Evolutionary conservation across 345 rosid species (phyloP).

Genomic region (Populus nigra): DNA sequence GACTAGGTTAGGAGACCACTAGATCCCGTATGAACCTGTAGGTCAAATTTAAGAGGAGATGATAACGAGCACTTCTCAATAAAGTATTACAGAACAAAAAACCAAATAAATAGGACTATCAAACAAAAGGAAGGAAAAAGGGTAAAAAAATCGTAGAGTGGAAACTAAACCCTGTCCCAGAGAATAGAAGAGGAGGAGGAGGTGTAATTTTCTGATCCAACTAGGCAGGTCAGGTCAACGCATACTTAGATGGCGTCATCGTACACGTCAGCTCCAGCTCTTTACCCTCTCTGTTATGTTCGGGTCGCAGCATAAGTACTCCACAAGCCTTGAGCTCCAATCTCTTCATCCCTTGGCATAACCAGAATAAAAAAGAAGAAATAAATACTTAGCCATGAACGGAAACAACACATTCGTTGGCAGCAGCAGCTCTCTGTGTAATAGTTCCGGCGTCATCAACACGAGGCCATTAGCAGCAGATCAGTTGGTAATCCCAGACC

Average conservation of each 20-base stretch:
- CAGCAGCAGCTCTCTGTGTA: no score
- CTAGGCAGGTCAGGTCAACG: slow-evolving; percentile 51
- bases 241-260: slow-evolving; percentile 28
- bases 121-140: slow-evolving; percentile 1
- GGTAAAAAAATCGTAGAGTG: background rate
- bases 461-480: slow-evolving; percentile 7
- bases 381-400: background rate
- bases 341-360: background rate
- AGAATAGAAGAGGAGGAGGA: background rate
- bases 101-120: slow-evolving; percentile 1
- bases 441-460: no score
- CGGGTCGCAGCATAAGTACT: background rate
- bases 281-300: background rate
- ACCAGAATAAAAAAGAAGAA: background rate
- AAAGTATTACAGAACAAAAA: no score
- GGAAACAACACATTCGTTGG: no score
- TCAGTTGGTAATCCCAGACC: slow-evolving; percentile 27
- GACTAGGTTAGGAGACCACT: no score
- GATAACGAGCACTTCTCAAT: no score
- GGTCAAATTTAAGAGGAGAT: no score
- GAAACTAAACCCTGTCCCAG: no score
- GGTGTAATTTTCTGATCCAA: background rate
- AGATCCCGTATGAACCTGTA: no score
- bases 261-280: slow-evolving; percentile 36
- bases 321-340: background rate